Conservation (phyloP, 2,329 filamentous ascomycete species). For the Fusarium chaquense region DNA sequence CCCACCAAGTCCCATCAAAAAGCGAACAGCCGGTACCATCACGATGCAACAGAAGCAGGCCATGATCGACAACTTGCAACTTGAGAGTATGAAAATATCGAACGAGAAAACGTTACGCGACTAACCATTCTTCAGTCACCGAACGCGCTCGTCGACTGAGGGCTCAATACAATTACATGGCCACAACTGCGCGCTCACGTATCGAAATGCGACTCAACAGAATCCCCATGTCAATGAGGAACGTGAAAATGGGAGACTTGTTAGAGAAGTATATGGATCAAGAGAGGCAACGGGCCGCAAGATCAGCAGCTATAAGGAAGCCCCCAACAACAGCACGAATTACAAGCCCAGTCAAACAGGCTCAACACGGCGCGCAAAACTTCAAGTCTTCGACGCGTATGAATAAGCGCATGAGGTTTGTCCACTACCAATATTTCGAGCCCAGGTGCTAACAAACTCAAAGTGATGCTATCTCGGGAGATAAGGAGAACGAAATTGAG, state of each 20-base stretch:
- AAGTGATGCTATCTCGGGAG: constrained; percentile 73
- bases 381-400: constrained; percentile 46
- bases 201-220: constrained; percentile 95
- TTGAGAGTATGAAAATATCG: constrained; percentile 75
- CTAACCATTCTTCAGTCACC: constrained; percentile 70
- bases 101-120: constrained; percentile 26
- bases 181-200: constrained; percentile 84
- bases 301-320: constrained; percentile 65
- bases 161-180: constrained; percentile 89
- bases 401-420: constrained; percentile 66
- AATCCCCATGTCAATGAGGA: constrained; percentile 83
- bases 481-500: constrained; percentile 81
- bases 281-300: constrained; percentile 56
- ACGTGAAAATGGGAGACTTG: constrained; percentile 85
- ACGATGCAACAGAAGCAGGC: constrained; percentile 83
- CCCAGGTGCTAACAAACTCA: constrained; percentile 43
- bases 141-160: constrained; percentile 88
- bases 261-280: constrained; percentile 65
- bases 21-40: constrained; percentile 67
- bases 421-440: constrained; percentile 10
- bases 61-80: constrained; percentile 87
- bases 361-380: constrained; percentile 41
- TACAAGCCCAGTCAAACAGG: constrained; percentile 54
- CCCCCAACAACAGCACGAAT: constrained; percentile 58
- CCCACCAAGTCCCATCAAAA: constrained; percentile 71